A percentile compares a stretch with the other conserved stretches of the same genome.
These are phyloP conservation scores for Chimonanthus praecox DNA, from an alignment of 164 flowering plant genomes.

Conservation along the genomic window DNA sequence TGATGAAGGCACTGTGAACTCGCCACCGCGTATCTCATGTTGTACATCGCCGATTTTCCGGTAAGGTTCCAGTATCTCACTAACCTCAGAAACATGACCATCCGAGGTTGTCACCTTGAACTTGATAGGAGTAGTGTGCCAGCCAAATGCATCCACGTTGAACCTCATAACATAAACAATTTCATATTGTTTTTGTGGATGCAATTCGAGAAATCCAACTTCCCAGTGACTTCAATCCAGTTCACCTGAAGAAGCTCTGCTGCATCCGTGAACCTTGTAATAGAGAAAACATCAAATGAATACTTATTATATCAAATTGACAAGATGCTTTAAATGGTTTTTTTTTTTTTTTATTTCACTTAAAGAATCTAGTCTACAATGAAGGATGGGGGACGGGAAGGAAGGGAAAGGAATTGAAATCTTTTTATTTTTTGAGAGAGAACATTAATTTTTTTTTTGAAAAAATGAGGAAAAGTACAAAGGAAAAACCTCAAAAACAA, in stretches of 20 bases:
- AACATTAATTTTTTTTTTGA: too few species aligned
- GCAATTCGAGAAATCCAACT: not conserved
- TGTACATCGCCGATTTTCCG: constrained; percentile 3
- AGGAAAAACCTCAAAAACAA: not conserved
- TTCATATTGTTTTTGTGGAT: not conserved
- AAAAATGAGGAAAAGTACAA: too few species aligned
- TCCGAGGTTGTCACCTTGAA: constrained; percentile 6
- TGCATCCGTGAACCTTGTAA: not conserved
- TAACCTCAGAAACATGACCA: constrained; percentile 6
- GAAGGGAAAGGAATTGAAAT: too few species aligned
- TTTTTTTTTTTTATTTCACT: too few species aligned
- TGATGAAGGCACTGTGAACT: constrained; percentile 10
- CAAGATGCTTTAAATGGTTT: too few species aligned
- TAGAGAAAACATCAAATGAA: too few species aligned
- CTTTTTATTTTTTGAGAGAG: too few species aligned
- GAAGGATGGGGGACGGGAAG: too few species aligned
- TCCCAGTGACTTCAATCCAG: constrained; percentile 25
- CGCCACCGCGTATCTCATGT: constrained; percentile 18
- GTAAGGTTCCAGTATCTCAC: constrained; percentile 11
- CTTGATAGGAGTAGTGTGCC: constrained; percentile 20
- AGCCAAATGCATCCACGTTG: constrained; percentile 29
- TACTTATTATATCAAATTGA: too few species aligned
- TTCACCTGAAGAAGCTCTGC: constrained; percentile 26
- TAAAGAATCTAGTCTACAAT: too few species aligned
- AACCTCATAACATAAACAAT: constrained; percentile 22